A percentile compares a stretch with the other conserved stretches of the same genome.
phyloP scores from a whole-genome alignment of 345 rosid species.

The Moricandia arvensis region DNA sequence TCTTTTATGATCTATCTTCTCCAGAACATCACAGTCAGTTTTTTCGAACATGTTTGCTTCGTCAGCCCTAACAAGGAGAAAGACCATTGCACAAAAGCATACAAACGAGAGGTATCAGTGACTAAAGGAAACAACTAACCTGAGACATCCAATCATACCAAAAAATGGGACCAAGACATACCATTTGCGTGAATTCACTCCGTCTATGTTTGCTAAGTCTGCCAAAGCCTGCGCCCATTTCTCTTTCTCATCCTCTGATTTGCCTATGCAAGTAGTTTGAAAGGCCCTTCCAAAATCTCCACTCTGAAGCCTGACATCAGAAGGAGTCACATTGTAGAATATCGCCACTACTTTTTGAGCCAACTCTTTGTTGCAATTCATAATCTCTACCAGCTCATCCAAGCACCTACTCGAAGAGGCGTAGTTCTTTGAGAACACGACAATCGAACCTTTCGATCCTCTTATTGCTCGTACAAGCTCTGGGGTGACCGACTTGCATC shows the following conservation, averaged over 20 bases:
- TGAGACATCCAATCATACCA: neutral
- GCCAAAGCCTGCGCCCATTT: neutral
- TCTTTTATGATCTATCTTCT: neutral
- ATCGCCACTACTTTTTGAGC: neutral
- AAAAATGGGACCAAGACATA: neutral
- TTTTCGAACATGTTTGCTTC: neutral
- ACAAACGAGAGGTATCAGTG: neutral
- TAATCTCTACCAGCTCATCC: neutral
- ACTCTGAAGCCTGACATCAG: neutral
- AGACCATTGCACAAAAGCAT: neutral
- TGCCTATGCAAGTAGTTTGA: neutral
- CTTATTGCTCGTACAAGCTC: neutral
- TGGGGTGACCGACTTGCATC: neutral
- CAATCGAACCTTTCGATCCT: neutral
- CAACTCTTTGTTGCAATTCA: neutral
- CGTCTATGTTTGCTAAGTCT: neutral
- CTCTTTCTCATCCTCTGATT: neutral
- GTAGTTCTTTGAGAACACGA: neutral
- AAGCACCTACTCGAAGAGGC: slow-evolving; percentile 1
- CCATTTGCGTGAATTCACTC: neutral
- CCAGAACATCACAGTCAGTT: neutral
- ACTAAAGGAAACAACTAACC: neutral
- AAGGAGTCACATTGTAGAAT: neutral
- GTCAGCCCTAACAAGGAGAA: neutral
- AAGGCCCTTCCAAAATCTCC: neutral